Base-by-base conservation (phyloP, 2,329 filamentous ascomycete genomes). In the Penicillium polonicum region DNA sequence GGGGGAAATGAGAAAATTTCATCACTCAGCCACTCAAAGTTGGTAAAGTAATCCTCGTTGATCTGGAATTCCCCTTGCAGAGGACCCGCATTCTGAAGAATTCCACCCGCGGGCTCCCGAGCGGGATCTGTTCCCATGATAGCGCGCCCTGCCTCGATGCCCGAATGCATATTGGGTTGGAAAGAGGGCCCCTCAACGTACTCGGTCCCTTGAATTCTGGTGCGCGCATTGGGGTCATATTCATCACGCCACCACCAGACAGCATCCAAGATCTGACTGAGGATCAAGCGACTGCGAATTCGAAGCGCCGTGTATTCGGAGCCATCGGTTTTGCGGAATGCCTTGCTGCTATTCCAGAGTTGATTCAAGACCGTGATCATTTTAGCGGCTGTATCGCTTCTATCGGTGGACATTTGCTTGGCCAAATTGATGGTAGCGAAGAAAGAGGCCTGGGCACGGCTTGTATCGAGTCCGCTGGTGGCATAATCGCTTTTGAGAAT, bases 201-300 rank as follows among this genome's bases (percentile, higher is more conserved):
- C 23, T 63, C 68, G 2, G 54, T 54, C 2, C 60, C 56, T 29
- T 51, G 51, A 10, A 50, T 39, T 48, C 55, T 59, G 13, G 51
- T 31, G 44, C 68, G 64, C n/a, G 64, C 52, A 9, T 66, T 63
- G 5, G 65, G 61, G 38, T 74, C 75, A 52, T 71, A 75, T 52
- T 78, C 76, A 46, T 78, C 76, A 7, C 75, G 70, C 74, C 75
- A 78, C 76, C 76, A 78, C 68, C 75, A 76, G 23, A 77, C 67
- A 12, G 70, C 62, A 60, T 78, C 76, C 19, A 78, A 61, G 5
- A 77, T 65, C 9, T 70, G 67, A 54, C 75, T 74, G 7, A 75
- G 64, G 0, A 68, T 68, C 13, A 78, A 60, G 12, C 76, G 73
- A 54, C 73, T 74, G 13, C 76, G 70, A 31, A 78, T 74, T 5